Conservation (phyloP, 148 eudicot genomes). For the Vaccinium darrowii region DNA sequence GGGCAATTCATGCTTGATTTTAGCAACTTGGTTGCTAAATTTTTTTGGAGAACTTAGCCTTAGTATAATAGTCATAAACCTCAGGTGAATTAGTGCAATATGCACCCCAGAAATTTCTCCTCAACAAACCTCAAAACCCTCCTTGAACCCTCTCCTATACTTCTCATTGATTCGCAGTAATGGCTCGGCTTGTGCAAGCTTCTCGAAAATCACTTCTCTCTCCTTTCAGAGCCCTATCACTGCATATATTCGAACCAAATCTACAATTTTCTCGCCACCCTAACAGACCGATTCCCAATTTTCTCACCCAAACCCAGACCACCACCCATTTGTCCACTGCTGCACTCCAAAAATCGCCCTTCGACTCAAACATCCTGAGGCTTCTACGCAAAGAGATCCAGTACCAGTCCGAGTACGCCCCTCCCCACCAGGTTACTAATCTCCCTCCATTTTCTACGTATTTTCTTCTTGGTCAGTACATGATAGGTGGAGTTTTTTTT, state of each 20-base stretch:
- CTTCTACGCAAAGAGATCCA: conserved; percentile 26
- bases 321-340: background rate
- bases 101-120: too few species aligned
- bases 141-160: background rate
- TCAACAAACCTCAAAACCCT: background rate
- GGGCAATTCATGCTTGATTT: too few species aligned
- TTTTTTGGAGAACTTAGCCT: too few species aligned
- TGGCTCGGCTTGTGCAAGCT: background rate
- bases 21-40: too few species aligned
- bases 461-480: background rate
- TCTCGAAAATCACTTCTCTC: background rate
- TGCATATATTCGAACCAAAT: background rate
- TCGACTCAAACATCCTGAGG: conserved; percentile 25
- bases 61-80: too few species aligned
- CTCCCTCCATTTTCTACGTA: background rate
- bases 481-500: background rate
- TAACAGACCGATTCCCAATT: background rate
- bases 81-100: too few species aligned
- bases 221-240: background rate
- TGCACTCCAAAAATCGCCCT: conserved; percentile 9
- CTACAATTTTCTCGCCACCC: background rate
- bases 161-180: background rate
- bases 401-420: conserved; percentile 29
- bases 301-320: background rate
- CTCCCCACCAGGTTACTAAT: conserved; percentile 27